Conservation (phyloP, 305 asterid genomes). For the Rubia tinctorum region DNA sequence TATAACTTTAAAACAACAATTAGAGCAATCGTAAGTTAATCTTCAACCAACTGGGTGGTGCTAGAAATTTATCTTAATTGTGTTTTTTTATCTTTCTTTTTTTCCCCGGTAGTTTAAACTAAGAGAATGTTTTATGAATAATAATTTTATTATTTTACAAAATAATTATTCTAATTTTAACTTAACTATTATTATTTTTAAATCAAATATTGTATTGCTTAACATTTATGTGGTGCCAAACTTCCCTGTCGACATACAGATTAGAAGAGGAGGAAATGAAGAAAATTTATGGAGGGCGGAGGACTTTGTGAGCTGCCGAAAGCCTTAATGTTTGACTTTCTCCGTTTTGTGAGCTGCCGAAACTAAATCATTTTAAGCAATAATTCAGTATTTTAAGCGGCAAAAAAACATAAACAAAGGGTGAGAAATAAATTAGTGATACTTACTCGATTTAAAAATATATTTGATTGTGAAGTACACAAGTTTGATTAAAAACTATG, state of each 20-base stretch:
- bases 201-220: too few species aligned
- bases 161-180: too few species aligned
- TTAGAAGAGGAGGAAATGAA: not conserved
- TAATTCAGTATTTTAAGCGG: not conserved
- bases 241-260: not conserved
- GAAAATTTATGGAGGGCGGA: not conserved
- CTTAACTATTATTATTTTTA: too few species aligned
- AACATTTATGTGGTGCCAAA: not conserved
- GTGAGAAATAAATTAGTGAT: not conserved
- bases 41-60: too few species aligned
- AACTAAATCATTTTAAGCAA: not conserved
- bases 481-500: not conserved
- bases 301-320: slow-evolving; percentile 13
- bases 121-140: too few species aligned
- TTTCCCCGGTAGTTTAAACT: too few species aligned
- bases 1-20: too few species aligned
- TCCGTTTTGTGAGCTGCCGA: not conserved
- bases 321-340: not conserved
- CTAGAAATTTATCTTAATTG: too few species aligned
- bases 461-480: not conserved
- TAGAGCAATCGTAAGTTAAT: too few species aligned
- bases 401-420: not conserved
- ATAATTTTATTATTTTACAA: too few species aligned
- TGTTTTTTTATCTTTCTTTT: too few species aligned
- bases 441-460: not conserved